Percentiles rank a stretch among this genome's conserved stretches.
Conservation (phyloP, 2,329 filamentous ascomycete species). For the Waltergamsia citrina region DNA sequence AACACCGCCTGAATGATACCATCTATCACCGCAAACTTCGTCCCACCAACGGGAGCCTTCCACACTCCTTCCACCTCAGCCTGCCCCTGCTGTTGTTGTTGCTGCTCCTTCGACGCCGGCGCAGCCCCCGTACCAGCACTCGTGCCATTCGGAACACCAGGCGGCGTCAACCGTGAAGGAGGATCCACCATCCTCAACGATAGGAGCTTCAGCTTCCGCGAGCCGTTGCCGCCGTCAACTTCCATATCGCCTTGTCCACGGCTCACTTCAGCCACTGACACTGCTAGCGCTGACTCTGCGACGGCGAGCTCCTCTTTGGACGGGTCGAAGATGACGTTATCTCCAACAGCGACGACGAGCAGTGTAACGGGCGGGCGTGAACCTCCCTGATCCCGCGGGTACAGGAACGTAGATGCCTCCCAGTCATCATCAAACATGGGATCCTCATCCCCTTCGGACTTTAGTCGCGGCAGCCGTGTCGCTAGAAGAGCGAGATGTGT, state of each 20-base stretch:
- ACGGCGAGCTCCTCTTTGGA: constrained; percentile 86
- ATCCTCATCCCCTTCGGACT: constrained; percentile 88
- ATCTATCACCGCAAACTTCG: constrained; percentile 64
- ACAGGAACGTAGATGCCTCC: constrained; percentile 73
- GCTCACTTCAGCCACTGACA: constrained; percentile 61
- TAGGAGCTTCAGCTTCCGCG: constrained; percentile 47
- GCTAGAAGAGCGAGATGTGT: constrained; percentile 88
- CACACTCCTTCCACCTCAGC: constrained; percentile 64
- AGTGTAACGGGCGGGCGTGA: constrained; percentile 75
- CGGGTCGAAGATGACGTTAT: constrained; percentile 91
- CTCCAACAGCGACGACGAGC: constrained; percentile 75
- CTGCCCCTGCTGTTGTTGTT: constrained; percentile 22
- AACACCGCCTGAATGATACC: constrained; percentile 70
- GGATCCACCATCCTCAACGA: constrained; percentile 67
- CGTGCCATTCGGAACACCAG: constrained; percentile 55
- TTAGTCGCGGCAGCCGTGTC: constrained; percentile 73
- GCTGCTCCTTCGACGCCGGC: constrained; percentile 28
- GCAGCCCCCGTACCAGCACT: constrained; percentile 33
- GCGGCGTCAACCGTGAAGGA: constrained; percentile 62
- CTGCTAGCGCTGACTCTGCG: constrained; percentile 78
- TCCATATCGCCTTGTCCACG: constrained; percentile 32
- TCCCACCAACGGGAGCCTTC: constrained; percentile 76
- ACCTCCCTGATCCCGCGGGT: constrained; percentile 39
- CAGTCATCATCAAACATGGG: constrained; percentile 98
- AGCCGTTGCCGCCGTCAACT: constrained; percentile 26